A percentile compares a stretch with the other conserved stretches of the same genome.
Conservation (phyloP, 2,329 filamentous ascomycete species). For the Ceratocystis smalleyi region DNA sequence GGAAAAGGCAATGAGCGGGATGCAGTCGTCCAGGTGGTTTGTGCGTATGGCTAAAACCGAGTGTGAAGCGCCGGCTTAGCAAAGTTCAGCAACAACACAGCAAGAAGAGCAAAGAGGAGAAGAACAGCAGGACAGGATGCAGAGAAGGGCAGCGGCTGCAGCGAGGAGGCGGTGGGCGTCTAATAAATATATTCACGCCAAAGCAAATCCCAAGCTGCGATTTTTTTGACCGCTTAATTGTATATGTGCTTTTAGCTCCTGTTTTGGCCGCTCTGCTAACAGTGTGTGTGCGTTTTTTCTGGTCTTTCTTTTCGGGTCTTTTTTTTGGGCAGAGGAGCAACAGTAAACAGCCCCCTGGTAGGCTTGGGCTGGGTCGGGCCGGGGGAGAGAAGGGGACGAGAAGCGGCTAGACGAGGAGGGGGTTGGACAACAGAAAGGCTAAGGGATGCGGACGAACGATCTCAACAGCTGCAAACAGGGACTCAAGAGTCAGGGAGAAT, state of each 20-base stretch:
- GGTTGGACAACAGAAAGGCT: background rate
- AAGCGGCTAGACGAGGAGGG: background rate
- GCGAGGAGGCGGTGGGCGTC: background rate
- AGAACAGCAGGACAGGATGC: background rate
- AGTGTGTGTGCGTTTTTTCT: background rate
- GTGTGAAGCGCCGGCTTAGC: background rate
- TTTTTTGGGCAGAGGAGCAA: background rate
- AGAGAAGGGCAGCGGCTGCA: background rate
- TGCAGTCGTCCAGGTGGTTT: background rate
- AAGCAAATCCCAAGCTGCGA: background rate
- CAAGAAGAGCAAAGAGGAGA: background rate
- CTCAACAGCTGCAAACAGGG: too few species aligned
- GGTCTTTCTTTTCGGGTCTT: background rate
- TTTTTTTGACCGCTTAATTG: background rate
- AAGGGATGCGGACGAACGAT: background rate
- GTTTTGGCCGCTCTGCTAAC: conserved; percentile 5
- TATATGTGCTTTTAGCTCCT: conserved; percentile 3
- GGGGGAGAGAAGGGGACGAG: background rate
- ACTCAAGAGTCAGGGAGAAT: too few species aligned
- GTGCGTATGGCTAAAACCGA: background rate
- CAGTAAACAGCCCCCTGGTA: background rate
- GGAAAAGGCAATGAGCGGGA: background rate
- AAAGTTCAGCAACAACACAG: background rate
- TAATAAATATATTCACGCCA: conserved; percentile 2
- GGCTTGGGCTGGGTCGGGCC: background rate